Conservation (phyloP, 2,329 filamentous ascomycete genomes). For the Aspergillus carbonarius region DNA sequence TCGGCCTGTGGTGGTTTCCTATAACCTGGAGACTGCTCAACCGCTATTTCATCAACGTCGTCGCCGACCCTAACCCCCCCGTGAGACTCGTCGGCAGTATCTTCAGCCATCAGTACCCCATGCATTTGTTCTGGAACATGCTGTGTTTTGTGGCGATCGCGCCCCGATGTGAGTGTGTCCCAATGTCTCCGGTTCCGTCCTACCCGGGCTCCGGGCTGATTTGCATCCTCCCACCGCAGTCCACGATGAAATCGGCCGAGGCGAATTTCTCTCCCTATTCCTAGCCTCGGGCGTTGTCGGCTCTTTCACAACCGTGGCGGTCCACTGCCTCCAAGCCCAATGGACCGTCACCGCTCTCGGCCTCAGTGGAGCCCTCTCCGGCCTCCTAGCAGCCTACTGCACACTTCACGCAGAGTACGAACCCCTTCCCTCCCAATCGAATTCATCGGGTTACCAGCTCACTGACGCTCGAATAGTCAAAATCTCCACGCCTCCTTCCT, state of each 20-base stretch:
- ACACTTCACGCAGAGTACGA: constrained; percentile 47
- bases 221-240: constrained; percentile 30
- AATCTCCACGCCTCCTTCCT: constrained; percentile 44
- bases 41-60: constrained; percentile 55
- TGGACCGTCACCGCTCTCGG: constrained; percentile 51
- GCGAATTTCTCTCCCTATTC: constrained; percentile 56
- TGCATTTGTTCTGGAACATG: constrained; percentile 57
- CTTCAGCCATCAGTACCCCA: constrained; percentile 57
- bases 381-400: constrained; percentile 52
- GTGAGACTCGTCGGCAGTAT: constrained; percentile 54
- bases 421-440: background rate
- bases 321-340: constrained; percentile 44
- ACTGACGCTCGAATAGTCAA: constrained; percentile 28
- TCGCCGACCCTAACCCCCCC: constrained; percentile 54
- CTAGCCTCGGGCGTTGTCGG: constrained; percentile 49
- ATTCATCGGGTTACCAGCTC: no score
- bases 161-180: constrained; percentile 40
- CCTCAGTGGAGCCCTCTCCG: constrained; percentile 52
- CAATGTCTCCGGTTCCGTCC: no score
- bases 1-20: constrained; percentile 52
- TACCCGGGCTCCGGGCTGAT: background rate
- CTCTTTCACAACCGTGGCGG: constrained; percentile 47
- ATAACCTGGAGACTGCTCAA: constrained; percentile 57
- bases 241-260: constrained; percentile 57
- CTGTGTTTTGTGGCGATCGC: constrained; percentile 56